These are phyloP conservation scores for Aspergillus heteromorphus DNA, from an alignment of 495 filamentous ascomycete species.

Conservation along the genomic window DNA sequence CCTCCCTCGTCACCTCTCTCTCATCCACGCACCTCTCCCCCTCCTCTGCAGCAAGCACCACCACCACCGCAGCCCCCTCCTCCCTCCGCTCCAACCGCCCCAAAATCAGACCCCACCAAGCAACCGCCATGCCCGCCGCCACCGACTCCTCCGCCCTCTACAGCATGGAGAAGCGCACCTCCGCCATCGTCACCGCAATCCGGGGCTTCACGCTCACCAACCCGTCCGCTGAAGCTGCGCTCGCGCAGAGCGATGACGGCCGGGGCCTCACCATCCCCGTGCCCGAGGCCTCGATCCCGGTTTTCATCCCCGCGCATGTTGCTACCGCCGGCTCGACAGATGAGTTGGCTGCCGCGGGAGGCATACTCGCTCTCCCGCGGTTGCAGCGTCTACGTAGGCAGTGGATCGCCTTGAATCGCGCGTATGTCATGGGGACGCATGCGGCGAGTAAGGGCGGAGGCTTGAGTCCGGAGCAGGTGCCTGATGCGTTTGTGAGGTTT, in stretches of 20 bases:
- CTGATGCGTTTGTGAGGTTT: constrained; percentile 45
- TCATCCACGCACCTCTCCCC: constrained; percentile 20
- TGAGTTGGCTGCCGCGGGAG: constrained; percentile 40
- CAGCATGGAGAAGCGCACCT: constrained; percentile 76
- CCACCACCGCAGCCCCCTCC: constrained; percentile 19
- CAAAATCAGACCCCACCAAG: constrained; percentile 68
- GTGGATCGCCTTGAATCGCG: constrained; percentile 74
- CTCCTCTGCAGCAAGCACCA: constrained; percentile 26
- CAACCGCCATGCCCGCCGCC: constrained; percentile 65
- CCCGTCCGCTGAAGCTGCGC: constrained; percentile 34
- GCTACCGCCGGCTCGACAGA: constrained; percentile 35
- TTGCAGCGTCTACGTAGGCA: constrained; percentile 80
- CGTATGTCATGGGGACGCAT: constrained; percentile 31
- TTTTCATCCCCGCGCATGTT: constrained; percentile 49
- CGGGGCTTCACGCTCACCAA: constrained; percentile 49
- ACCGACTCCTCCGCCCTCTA: constrained; percentile 76
- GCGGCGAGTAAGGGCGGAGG: constrained; percentile 22
- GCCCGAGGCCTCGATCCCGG: constrained; percentile 34
- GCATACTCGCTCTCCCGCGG: constrained; percentile 61
- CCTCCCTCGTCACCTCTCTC: constrained; percentile 25
- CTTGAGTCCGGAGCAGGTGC: constrained; percentile 29
- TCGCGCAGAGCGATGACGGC: constrained; percentile 52
- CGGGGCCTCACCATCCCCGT: constrained; percentile 39
- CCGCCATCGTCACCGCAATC: constrained; percentile 72
- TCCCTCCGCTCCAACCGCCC: constrained; percentile 17